Conservation (phyloP, 495 filamentous ascomycete species). For the Annulohypoxylon maeteangense region DNA sequence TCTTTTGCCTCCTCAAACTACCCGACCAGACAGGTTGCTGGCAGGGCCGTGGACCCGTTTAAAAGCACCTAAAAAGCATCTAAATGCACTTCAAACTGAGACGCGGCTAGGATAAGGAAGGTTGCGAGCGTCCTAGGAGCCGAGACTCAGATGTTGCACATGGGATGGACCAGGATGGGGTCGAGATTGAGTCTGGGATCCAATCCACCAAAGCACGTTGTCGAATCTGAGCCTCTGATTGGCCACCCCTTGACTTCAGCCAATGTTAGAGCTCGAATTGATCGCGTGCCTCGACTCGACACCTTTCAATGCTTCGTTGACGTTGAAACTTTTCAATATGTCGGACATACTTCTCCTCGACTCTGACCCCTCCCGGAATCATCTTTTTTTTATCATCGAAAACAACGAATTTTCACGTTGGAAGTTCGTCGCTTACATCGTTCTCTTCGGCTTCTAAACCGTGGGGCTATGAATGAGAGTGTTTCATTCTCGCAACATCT, state of each 20-base stretch:
- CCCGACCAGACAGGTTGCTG: background rate
- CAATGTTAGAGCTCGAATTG: constrained; percentile 49
- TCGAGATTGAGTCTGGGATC: constrained; percentile 7
- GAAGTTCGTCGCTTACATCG: background rate
- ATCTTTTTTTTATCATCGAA: constrained; percentile 24
- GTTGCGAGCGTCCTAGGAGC: constrained; percentile 6
- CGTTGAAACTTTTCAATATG: constrained; percentile 26
- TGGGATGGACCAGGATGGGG: constrained; percentile 5
- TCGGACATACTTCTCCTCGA: constrained; percentile 35
- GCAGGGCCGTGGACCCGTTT: background rate
- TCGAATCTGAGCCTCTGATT: constrained; percentile 35
- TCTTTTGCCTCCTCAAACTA: background rate
- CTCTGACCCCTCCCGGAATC: constrained; percentile 19
- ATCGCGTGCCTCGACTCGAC: constrained; percentile 50
- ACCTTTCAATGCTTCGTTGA: constrained; percentile 39
- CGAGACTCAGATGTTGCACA: constrained; percentile 20
- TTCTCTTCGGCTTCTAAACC: constrained; percentile 9
- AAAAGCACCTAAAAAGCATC: background rate
- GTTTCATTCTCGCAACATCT: constrained; percentile 12
- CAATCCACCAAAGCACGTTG: constrained; percentile 41
- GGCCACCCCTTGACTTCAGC: constrained; percentile 28
- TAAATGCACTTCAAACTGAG: background rate
- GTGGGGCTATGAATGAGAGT: constrained; percentile 13
- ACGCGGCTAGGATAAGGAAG: constrained; percentile 10
- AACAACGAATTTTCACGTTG: background rate